Conservation (phyloP, 176 grass and related monocot species). For the Triticum timopheevii region DNA sequence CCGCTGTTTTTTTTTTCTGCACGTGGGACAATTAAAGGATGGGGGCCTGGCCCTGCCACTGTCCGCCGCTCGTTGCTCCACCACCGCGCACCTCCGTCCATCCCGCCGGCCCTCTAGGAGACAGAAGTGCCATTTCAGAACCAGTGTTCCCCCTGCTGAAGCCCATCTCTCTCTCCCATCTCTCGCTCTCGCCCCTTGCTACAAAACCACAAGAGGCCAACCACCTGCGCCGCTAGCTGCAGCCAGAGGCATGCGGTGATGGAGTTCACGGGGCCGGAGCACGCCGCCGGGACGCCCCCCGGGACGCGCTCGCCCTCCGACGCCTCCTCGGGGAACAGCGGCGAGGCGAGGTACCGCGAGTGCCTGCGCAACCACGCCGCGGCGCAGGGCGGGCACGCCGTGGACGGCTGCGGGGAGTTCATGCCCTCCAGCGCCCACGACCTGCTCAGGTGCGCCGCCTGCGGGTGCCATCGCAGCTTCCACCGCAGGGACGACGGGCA, state of each 20-base stretch:
- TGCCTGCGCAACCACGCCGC: slow-evolving; percentile 76
- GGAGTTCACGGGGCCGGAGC: slow-evolving; percentile 31
- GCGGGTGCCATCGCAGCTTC: slow-evolving; percentile 84
- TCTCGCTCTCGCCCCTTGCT: background rate
- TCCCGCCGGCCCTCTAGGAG: background rate
- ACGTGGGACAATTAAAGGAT: too few relatives aligned
- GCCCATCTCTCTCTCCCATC: background rate
- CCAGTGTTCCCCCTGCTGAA: background rate
- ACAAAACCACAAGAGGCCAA: background rate
- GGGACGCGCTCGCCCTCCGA: background rate
- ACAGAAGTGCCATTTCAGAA: background rate
- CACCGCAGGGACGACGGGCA: slow-evolving; percentile 57
- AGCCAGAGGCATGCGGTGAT: slow-evolving; percentile 37
- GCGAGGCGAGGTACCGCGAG: slow-evolving; percentile 45
- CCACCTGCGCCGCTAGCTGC: background rate
- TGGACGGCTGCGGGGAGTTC: slow-evolving; percentile 85
- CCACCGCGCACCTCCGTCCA: background rate
- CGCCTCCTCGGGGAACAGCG: background rate
- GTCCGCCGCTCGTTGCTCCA: slow-evolving; percentile 21
- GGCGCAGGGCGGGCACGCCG: slow-evolving; percentile 51
- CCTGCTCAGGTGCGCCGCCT: slow-evolving; percentile 59
- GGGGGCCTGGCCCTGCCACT: background rate
- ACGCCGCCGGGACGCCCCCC: slow-evolving; percentile 8
- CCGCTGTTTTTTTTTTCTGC: too few relatives aligned
- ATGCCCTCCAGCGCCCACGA: slow-evolving; percentile 45